Base-by-base conservation (phyloP, 345 rosid species). In the Punica granatum region DNA sequence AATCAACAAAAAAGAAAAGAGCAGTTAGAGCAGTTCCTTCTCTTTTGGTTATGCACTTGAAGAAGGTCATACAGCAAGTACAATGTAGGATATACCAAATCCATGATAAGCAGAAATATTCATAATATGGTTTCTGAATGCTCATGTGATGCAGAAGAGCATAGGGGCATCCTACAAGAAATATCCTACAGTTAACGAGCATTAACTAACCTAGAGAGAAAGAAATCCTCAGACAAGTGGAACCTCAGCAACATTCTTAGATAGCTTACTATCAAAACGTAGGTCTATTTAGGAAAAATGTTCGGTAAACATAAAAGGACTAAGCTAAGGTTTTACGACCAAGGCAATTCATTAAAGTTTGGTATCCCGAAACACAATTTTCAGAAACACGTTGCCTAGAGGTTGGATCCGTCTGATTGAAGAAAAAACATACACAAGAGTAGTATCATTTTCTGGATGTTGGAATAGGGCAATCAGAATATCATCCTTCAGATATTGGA, bases 1-100 rank as follows among this genome's bases (percentile, higher is more conserved):
- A 39, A 73, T 56, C 16, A 59, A 68, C 7, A 49, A n/a, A 66
- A 61, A 63, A 65, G 7, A n/a, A 41, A 12, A 31, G n/a, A 41
- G 36, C 37, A 64, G 6, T 28, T 51, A 23, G 51, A 25, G 30
- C 15, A 26, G 14, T 56, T 56, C 61, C 33, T 5, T 6, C 13
- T 26, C 18, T 11, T 56, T 30, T 28, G 2, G 18, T 13, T 56
- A 30, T 56, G 31, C 61, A 56, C 34, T 56, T 51, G 12, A 13
- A 13, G 60, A 26, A 56, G 60, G 11, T 26, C 19, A 56, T 28
- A 10, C 2, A 56, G 34, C 11, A 56, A 56, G 61, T 10, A 56
- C 31, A 13, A 13, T n/a, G 6, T 23, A 14, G 23, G 58, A 51
- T 51, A 51, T 16, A n/a, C 28, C 32, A 11, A 37, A 5, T 26